Evolutionary conservation across 148 eudicot genomes (phyloP).

Genomic region (Rheum nobile): DNA sequence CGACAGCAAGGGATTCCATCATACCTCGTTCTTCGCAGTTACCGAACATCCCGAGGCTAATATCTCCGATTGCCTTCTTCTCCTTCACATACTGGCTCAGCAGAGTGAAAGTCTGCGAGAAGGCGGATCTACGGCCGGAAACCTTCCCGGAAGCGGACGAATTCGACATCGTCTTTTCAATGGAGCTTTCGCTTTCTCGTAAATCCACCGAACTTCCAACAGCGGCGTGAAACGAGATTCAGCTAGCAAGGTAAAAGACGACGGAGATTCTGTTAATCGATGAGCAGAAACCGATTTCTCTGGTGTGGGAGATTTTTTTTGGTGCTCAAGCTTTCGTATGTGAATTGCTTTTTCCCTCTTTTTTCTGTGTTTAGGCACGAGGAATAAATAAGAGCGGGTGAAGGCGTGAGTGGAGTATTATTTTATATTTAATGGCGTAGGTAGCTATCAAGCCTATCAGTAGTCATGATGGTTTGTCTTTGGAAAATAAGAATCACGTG

Average conservation of each 20-base stretch:
- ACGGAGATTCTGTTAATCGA: neutral
- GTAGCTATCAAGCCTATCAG: neutral
- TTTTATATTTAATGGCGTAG: neutral
- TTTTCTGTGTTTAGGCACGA: conserved; percentile 28
- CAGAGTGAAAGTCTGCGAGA: conserved; percentile 58
- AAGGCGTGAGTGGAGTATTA: neutral
- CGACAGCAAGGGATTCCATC: neutral
- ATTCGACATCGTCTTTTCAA: conserved; percentile 22
- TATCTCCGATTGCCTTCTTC: conserved; percentile 46
- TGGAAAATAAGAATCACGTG: conserved; percentile 1
- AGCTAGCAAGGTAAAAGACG: too few relatives aligned
- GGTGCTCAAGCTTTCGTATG: neutral
- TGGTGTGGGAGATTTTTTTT: neutral
- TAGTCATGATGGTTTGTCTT: conserved; percentile 8
- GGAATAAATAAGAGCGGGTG: conserved; percentile 31
- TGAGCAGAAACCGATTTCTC: neutral
- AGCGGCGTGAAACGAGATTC: too few relatives aligned
- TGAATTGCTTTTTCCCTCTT: neutral
- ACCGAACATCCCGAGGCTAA: conserved; percentile 10
- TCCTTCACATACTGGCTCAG: conserved; percentile 84
- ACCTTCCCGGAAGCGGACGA: conserved; percentile 24
- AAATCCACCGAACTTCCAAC: neutral
- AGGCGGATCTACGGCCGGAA: conserved; percentile 32
- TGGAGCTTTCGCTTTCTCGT: neutral
- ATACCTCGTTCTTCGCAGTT: conserved; percentile 9